These are phyloP conservation scores for Pseudonitzschia multiseries DNA, from an alignment of 108 stramenopile species.

Conservation along the genomic window DNA sequence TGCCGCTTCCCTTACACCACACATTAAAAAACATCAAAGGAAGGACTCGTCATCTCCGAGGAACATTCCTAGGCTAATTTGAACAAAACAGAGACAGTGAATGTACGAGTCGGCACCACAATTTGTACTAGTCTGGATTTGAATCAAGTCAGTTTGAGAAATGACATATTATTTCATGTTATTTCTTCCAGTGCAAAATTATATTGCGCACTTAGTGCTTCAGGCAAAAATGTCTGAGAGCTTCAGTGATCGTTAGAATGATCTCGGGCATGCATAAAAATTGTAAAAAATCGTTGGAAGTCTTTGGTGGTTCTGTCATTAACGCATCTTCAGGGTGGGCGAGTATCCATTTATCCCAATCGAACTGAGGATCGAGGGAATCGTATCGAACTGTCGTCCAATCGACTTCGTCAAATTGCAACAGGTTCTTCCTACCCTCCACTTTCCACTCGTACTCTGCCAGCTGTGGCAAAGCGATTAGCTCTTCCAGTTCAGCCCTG, in stretches of 20 bases:
- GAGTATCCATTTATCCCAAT: not conserved
- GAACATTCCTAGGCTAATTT: no score
- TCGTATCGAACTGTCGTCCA: slow-evolving; percentile 1
- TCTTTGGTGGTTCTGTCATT: not conserved
- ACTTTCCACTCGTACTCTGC: slow-evolving; percentile 38
- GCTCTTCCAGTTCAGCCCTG: slow-evolving; percentile 29
- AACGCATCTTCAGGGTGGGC: not conserved
- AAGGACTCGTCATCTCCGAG: no score
- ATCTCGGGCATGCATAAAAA: not conserved
- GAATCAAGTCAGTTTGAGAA: no score
- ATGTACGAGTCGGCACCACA: no score
- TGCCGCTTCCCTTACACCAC: no score
- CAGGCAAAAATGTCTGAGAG: not conserved
- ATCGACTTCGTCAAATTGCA: slow-evolving; percentile 5
- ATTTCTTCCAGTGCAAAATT: no score
- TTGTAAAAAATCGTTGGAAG: not conserved
- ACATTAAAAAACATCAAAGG: no score
- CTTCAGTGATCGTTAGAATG: not conserved
- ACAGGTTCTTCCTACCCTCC: not conserved
- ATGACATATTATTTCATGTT: no score
- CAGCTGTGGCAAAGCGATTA: slow-evolving; percentile 23
- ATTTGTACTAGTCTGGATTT: no score
- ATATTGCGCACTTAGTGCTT: no score
- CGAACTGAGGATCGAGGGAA: slow-evolving; percentile 7
- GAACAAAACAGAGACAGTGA: no score